These are phyloP conservation scores for Aurantiochytrium sp. DNA, from an alignment of 108 stramenopile species.

Conservation along the genomic window DNA sequence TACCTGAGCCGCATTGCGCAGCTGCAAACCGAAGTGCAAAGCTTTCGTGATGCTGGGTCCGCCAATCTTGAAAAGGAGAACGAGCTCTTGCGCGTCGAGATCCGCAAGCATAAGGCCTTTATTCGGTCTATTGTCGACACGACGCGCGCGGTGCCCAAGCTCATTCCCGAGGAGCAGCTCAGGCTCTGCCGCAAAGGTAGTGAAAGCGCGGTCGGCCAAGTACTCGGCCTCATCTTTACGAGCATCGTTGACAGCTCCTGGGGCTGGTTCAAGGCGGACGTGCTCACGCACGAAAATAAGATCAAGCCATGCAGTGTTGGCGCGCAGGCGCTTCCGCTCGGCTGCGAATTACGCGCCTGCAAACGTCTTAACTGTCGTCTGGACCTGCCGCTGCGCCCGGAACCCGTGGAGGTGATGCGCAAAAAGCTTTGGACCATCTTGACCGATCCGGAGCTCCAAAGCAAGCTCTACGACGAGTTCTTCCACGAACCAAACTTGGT, in stretches of 20 bases:
- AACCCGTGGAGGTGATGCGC: background rate
- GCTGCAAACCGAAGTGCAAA: background rate
- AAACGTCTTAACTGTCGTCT: background rate
- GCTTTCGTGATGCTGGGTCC: background rate
- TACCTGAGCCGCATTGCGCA: constrained; percentile 11
- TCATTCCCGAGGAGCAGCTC: background rate
- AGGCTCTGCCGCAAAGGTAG: background rate
- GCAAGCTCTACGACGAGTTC: background rate
- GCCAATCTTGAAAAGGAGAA: background rate
- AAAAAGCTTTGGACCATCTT: background rate
- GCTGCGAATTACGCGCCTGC: background rate
- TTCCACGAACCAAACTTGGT: background rate
- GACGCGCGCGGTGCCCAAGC: background rate
- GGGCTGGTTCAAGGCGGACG: background rate
- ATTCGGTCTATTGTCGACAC: background rate
- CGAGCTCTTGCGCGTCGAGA: background rate
- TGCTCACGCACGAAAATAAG: background rate
- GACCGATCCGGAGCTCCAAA: background rate
- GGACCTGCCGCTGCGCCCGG: background rate
- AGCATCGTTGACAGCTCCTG: background rate
- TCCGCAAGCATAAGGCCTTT: constrained; percentile 15
- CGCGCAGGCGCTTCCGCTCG: background rate
- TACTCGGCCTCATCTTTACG: background rate
- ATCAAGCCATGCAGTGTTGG: background rate
- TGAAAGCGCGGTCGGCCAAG: background rate